Evolutionary conservation across 805 yeast genomes (phyloP).

Genomic region (Isabelozyma pseudorhagii): DNA sequence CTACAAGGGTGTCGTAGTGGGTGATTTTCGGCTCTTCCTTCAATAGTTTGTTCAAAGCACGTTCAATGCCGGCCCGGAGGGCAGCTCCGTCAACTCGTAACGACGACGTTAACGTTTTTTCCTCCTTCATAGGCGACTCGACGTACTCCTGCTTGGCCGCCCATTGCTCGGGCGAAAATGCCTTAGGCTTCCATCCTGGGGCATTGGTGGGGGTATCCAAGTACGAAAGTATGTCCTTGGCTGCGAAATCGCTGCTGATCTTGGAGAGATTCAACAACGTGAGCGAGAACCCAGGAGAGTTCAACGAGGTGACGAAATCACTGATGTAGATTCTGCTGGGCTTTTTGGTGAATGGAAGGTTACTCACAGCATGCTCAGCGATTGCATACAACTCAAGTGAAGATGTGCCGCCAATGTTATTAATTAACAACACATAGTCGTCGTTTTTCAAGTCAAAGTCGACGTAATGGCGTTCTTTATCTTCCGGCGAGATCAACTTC

Average conservation of each 20-base stretch:
- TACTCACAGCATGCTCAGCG: conserved; percentile 53
- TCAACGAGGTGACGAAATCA: conserved; percentile 82
- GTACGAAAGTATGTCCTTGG: conserved; percentile 39
- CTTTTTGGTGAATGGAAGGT: conserved; percentile 49
- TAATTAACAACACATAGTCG: conserved; percentile 67
- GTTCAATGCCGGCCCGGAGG: conserved; percentile 50
- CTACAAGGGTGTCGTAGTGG: conserved; percentile 80
- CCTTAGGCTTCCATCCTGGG: conserved; percentile 72
- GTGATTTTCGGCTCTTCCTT: conserved; percentile 75
- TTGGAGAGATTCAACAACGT: conserved; percentile 71
- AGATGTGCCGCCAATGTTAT: conserved; percentile 90
- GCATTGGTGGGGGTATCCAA: conserved; percentile 75
- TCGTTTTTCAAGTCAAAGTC: conserved; percentile 56
- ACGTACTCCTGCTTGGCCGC: conserved; percentile 21
- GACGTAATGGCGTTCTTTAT: conserved; percentile 79
- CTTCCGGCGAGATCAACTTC: conserved; percentile 58
- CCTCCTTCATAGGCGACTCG: conserved; percentile 26
- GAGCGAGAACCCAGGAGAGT: conserved; percentile 88
- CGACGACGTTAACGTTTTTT: conserved; percentile 21
- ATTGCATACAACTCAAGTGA: conserved; percentile 74
- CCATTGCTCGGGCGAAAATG: conserved; percentile 29
- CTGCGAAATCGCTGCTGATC: conserved; percentile 22
- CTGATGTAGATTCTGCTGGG: conserved; percentile 75
- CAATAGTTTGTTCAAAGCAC: conserved; percentile 30
- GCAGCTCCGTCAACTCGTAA: conserved; percentile 34